These are phyloP conservation scores for Aquilaria yunnanensis DNA, from an alignment of 345 rosid species.

Conservation along the genomic window DNA sequence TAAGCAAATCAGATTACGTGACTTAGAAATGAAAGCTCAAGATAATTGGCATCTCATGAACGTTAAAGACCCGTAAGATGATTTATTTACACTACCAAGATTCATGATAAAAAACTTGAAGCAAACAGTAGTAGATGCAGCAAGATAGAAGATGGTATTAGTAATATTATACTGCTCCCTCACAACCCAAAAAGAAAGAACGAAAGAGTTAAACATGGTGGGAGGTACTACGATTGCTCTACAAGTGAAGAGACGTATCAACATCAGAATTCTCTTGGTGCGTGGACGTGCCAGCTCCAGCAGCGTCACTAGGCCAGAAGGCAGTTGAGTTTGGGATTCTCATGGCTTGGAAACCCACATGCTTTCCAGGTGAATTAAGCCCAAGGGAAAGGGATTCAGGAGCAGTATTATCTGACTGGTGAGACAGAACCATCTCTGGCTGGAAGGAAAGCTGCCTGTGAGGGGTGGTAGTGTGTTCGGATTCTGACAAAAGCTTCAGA, in stretches of 20 bases:
- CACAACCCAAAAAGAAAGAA: background rate
- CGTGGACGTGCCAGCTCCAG: slow-evolving; percentile 23
- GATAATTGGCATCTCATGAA: too few species aligned
- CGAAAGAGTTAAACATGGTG: slow-evolving; percentile 3
- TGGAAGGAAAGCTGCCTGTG: slow-evolving; percentile 10
- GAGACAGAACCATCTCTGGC: slow-evolving; percentile 18
- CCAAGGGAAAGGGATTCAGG: slow-evolving; percentile 38
- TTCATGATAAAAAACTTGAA: too few species aligned
- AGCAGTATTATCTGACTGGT: slow-evolving; percentile 2
- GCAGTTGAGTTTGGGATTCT: slow-evolving; percentile 16
- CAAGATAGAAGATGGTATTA: too few species aligned
- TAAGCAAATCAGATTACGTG: too few species aligned
- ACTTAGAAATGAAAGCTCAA: too few species aligned
- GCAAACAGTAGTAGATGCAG: too few species aligned
- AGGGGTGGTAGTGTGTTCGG: slow-evolving; percentile 12
- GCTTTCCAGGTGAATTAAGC: slow-evolving; percentile 23
- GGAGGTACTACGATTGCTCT: slow-evolving; percentile 10
- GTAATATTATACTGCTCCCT: too few species aligned
- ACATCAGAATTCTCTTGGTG: slow-evolving; percentile 41
- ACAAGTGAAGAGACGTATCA: slow-evolving; percentile 77
- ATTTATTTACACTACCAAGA: too few species aligned
- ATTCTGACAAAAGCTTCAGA: slow-evolving; percentile 29
- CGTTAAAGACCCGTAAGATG: too few species aligned
- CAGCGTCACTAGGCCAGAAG: slow-evolving; percentile 24
- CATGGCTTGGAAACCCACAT: slow-evolving; percentile 10